Evolutionary conservation across 495 filamentous ascomycete species (phyloP).

Genomic region (Echria macrotheca): DNA sequence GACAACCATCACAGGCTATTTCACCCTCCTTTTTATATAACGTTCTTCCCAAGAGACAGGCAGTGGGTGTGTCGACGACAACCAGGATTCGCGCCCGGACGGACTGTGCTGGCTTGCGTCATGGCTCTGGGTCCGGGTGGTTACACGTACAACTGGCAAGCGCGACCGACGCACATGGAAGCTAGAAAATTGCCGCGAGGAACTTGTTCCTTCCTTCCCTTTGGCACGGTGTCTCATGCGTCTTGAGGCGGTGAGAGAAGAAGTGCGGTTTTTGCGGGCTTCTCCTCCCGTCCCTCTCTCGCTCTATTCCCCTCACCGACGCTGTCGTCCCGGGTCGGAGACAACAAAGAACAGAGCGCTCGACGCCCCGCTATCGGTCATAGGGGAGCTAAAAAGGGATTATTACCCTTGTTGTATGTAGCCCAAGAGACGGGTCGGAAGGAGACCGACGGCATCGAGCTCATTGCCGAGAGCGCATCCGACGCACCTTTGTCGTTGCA

Average conservation of each 20-base stretch:
- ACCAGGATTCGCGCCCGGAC: background rate
- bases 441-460: conserved; percentile 13
- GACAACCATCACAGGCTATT: conserved; percentile 6
- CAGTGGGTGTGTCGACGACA: background rate
- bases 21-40: background rate
- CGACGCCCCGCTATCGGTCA: background rate
- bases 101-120: background rate
- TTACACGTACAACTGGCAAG: background rate
- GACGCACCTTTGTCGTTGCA: conserved; percentile 1
- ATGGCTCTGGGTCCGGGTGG: background rate
- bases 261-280: too few species aligned
- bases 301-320: too few species aligned
- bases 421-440: conserved; percentile 19
- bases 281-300: too few species aligned
- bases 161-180: too few species aligned
- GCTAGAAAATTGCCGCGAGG: too few species aligned
- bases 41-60: background rate
- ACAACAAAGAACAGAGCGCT: too few species aligned
- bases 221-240: background rate
- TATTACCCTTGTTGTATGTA: too few species aligned
- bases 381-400: background rate
- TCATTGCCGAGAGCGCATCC: background rate
- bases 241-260: background rate
- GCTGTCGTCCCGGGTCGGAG: too few species aligned
- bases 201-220: too few species aligned